Base-by-base conservation (phyloP, 139 green algal genomes). In the Closterium sp. region DNA sequence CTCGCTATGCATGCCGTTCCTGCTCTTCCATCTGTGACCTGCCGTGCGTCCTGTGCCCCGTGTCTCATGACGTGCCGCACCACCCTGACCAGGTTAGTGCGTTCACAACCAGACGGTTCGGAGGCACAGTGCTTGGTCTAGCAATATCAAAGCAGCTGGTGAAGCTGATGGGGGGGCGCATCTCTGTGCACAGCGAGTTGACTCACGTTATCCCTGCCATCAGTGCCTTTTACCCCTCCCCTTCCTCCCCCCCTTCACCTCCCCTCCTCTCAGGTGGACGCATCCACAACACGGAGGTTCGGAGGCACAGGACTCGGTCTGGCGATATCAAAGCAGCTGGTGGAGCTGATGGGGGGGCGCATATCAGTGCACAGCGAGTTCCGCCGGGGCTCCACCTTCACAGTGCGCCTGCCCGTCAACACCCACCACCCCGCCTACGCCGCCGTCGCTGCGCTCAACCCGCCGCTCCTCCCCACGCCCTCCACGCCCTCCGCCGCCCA, bases 251-350 rank as follows among this genome's bases (percentile, higher is more conserved):
- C 3, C n/a, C 31, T n/a, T n/a, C n/a, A n/a, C n/a, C n/a, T n/a
- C n/a, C n/a, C n/a, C n/a, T n/a, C n/a, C n/a, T n/a, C 62, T 24
- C 90, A 92, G 86, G 90, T 90, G 31, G 90, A 92, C 42, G 90
- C 38, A 10, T 91, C 89, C 87, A 93, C 88, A 34, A 86, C 89
- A 9, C 3, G 91, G 21, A 21, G 42, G 27, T 94, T 90, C 79
- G 91, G 91, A 31, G 91, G 91, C 28, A 92, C 89, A 19, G 89
- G 89, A 4, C 70, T 92, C 17, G 89, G 89, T 0, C 84, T 92
- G 70, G 84, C 73, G 0, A 92, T 92, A 10, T 90, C 29, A 19
- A 92, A 92, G 84, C 29, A 50, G 42, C 89, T 92, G 29, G 29
- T 31, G 29, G 30, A 31, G 85, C 85, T 88, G 11, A 88, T 88